Conservation (phyloP, 1,284 basidiomycete species). For the Rhodofomes roseus region DNA sequence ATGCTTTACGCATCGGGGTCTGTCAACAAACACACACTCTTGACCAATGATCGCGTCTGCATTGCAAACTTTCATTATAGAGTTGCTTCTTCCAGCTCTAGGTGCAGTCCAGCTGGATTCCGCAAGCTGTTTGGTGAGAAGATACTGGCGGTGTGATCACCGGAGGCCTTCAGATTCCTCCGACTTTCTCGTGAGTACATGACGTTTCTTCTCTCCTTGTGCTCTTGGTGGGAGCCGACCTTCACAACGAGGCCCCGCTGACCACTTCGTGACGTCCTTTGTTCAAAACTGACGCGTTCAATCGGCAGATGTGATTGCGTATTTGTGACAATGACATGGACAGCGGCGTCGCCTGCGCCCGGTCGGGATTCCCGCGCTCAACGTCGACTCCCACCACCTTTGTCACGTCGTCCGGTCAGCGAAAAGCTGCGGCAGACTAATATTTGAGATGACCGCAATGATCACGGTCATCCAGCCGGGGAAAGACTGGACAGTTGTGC, state of each 20-base stretch:
- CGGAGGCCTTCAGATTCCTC: not conserved
- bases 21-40: not conserved
- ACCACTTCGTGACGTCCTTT: not conserved
- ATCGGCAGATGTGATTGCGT: not conserved
- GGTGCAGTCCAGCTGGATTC: not conserved
- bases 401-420: not conserved
- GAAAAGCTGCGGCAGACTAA: not conserved
- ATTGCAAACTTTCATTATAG: not conserved
- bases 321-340: too few species aligned
- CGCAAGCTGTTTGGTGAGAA: not conserved
- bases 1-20: not conserved
- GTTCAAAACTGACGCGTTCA: not conserved
- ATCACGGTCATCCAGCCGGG: not conserved
- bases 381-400: not conserved
- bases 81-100: not conserved
- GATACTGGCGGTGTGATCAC: not conserved
- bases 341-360: not conserved
- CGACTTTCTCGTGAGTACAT: constrained; percentile 2
- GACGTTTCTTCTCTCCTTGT: not conserved
- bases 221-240: not conserved
- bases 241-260: not conserved
- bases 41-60: not conserved
- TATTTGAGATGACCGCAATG: not conserved
- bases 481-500: not conserved
- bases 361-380: not conserved